These are phyloP conservation scores for Blastobotrys proliferans DNA, from an alignment of 1,139 yeast species.

Conservation along the genomic window DNA sequence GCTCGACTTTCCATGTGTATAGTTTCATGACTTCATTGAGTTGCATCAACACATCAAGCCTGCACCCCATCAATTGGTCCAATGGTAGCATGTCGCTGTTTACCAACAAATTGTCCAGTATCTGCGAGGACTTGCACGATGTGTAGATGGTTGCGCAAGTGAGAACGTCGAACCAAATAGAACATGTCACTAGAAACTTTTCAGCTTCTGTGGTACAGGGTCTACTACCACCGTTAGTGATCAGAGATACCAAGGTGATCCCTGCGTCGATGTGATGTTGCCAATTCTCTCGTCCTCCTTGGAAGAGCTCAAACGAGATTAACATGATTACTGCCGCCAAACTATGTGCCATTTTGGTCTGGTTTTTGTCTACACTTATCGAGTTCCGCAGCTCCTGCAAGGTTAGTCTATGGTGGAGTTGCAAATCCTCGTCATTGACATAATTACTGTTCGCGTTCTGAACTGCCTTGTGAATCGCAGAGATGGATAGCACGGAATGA, in stretches of 20 bases:
- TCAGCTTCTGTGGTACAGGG: not conserved
- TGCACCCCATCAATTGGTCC: conserved; percentile 3
- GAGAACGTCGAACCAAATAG: not conserved
- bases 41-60: not conserved
- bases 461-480: conserved; percentile 2
- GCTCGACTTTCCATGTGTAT: not conserved
- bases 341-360: not conserved
- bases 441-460: not conserved
- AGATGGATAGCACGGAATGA: conserved; percentile 1
- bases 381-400: conserved; percentile 4
- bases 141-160: not conserved
- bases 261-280: conserved; percentile 3
- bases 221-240: not conserved
- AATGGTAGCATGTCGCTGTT: not conserved
- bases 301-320: conserved; percentile 1
- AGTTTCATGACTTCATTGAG: not conserved
- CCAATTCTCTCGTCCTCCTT: conserved; percentile 2
- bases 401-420: conserved; percentile 1
- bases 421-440: not conserved
- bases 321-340: conserved; percentile 4
- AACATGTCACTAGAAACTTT: not conserved
- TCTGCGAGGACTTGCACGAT: not conserved
- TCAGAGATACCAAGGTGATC: not conserved
- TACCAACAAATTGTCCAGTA: not conserved
- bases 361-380: conserved; percentile 1